These are phyloP conservation scores for Podospora fimiseda DNA, from an alignment of 495 filamentous ascomycete genomes.

Conservation along the genomic window DNA sequence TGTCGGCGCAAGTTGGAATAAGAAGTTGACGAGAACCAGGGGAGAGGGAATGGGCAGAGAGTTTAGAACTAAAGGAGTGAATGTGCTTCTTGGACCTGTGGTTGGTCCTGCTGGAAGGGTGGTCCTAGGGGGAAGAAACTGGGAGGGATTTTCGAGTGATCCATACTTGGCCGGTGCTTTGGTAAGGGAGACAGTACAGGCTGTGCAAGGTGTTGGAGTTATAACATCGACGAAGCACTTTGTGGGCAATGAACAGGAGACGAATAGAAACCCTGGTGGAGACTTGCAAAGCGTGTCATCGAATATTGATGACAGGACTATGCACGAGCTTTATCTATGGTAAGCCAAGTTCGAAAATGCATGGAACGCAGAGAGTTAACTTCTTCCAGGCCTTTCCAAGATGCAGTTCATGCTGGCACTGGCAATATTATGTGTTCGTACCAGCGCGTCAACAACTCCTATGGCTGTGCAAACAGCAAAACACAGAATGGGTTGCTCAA, in stretches of 20 bases:
- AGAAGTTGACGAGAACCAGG: conserved; percentile 41
- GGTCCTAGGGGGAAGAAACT: conserved; percentile 50
- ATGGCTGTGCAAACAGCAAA: conserved; percentile 59
- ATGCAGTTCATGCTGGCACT: conserved; percentile 55
- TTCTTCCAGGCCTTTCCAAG: conserved; percentile 51
- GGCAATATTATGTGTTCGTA: conserved; percentile 67
- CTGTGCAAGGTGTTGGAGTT: conserved; percentile 48
- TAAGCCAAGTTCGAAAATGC: conserved; percentile 40
- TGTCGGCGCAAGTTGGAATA: conserved; percentile 56
- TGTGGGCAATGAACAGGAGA: conserved; percentile 62
- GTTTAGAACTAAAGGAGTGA: conserved; percentile 57
- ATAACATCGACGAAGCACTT: conserved; percentile 54
- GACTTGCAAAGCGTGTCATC: conserved; percentile 40
- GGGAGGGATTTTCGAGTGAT: conserved; percentile 50
- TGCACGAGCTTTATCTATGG: conserved; percentile 71
- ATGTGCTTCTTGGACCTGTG: conserved; percentile 61
- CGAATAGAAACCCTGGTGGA: conserved; percentile 45
- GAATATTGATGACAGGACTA: conserved; percentile 60
- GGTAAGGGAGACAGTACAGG: conserved; percentile 40
- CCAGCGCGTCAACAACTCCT: conserved; percentile 59
- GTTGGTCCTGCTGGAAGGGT: conserved; percentile 51
- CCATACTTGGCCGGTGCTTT: conserved; percentile 44
- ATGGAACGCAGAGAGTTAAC: conserved; percentile 3
- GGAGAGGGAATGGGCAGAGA: conserved; percentile 50
- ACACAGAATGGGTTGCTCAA: conserved; percentile 58